phyloP scores from a whole-genome alignment of 2,329 filamentous ascomycete genomes.

The Chaetothyriales sp. region DNA sequence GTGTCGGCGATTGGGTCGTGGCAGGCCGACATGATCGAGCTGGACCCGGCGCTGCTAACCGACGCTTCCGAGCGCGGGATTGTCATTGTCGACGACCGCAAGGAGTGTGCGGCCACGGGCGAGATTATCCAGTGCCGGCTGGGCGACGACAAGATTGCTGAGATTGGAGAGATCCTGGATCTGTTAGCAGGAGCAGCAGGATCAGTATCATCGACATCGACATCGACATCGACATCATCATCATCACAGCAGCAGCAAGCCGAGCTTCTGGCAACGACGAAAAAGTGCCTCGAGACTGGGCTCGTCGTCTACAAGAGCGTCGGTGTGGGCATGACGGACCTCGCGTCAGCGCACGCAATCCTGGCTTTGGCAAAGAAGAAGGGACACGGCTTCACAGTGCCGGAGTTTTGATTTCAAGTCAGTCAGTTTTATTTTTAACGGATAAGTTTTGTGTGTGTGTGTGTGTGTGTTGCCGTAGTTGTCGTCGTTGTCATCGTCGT shows the following conservation, averaged over 20 bases:
- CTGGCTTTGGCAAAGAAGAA: conserved; percentile 1
- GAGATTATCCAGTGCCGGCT: conserved; percentile 2
- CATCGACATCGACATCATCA: too few species aligned
- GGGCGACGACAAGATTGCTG: conserved; percentile 2
- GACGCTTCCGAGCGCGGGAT: neutral
- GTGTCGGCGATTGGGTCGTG: conserved; percentile 40
- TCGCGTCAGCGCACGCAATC: conserved; percentile 2
- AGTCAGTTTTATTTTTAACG: too few species aligned
- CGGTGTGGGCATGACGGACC: conserved; percentile 15
- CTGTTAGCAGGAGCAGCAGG: neutral
- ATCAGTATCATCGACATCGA: neutral
- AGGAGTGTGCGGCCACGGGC: conserved; percentile 2
- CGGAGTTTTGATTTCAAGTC: conserved; percentile 1
- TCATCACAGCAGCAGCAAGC: too few species aligned
- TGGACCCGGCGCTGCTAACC: conserved; percentile 21
- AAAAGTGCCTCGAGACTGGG: conserved; percentile 7
- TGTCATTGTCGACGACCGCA: neutral
- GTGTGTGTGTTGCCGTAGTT: too few species aligned
- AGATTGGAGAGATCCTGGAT: conserved; percentile 8
- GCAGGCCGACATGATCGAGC: conserved; percentile 38
- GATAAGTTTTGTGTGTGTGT: too few species aligned
- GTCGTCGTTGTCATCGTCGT: too few species aligned
- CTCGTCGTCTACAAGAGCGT: conserved; percentile 17
- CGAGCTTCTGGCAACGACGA: conserved; percentile 1
- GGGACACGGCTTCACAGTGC: neutral